Percentiles rank a stretch among this genome's conserved stretches.
These are phyloP conservation scores for Leptographium procerum DNA, from an alignment of 2,329 filamentous ascomycete genomes.

Conservation along the genomic window DNA sequence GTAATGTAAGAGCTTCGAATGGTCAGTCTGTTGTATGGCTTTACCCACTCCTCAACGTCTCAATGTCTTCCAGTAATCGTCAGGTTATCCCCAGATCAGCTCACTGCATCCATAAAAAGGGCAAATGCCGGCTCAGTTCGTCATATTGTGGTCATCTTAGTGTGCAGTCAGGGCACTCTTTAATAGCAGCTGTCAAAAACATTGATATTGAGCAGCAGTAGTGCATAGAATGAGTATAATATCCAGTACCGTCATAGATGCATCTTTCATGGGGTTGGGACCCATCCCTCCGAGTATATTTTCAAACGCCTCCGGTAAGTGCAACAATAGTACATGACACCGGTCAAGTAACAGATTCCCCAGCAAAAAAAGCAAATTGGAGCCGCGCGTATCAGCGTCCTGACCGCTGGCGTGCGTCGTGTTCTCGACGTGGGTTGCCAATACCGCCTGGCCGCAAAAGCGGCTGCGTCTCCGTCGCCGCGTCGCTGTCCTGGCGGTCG, in stretches of 20 bases:
- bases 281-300: background rate
- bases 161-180: too few species aligned
- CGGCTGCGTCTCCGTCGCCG: conserved; percentile 38
- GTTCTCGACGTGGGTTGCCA: conserved; percentile 24
- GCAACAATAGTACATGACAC: background rate
- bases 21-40: too few species aligned
- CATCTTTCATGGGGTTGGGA: background rate
- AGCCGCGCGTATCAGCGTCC: background rate
- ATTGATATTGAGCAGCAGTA: background rate
- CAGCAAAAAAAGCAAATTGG: background rate
- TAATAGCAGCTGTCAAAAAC: background rate
- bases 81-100: too few species aligned
- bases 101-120: too few species aligned
- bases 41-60: too few species aligned
- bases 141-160: too few species aligned
- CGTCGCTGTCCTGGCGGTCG: conserved; percentile 37
- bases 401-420: background rate
- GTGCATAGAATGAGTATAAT: background rate
- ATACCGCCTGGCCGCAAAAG: conserved; percentile 38
- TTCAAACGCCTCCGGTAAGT: background rate
- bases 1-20: too few species aligned
- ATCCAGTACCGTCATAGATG: background rate
- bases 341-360: background rate
- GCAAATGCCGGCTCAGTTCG: too few species aligned
- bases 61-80: too few species aligned